phyloP scores from a whole-genome alignment of 2,329 filamentous ascomycete genomes.

The Hymenoscyphus linearis region DNA sequence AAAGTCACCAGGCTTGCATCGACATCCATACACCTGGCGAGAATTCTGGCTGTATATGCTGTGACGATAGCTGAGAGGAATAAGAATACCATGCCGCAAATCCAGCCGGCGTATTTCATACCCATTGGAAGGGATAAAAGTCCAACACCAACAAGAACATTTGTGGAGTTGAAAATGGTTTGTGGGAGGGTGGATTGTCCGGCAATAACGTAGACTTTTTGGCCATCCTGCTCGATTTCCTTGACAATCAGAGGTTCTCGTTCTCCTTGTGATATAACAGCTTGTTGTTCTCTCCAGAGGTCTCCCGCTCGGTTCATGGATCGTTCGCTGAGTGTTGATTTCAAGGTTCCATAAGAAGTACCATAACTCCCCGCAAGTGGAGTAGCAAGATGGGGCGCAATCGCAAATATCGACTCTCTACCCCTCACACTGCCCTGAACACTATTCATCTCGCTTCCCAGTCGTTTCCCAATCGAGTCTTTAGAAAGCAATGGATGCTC shows the following conservation, averaged over 20 bases:
- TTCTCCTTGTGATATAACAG: slow-evolving; percentile 47
- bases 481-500: slow-evolving; percentile 37
- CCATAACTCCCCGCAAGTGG: slow-evolving; percentile 69
- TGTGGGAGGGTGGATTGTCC: slow-evolving; percentile 94
- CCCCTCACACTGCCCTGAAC: slow-evolving; percentile 32
- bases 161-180: slow-evolving; percentile 87
- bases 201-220: slow-evolving; percentile 75
- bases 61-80: slow-evolving; percentile 70
- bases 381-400: slow-evolving; percentile 57
- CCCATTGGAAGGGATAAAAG: slow-evolving; percentile 84
- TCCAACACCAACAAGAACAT: slow-evolving; percentile 82
- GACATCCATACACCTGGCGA: slow-evolving; percentile 84
- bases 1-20: slow-evolving; percentile 87
- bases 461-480: slow-evolving; percentile 18
- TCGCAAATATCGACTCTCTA: slow-evolving; percentile 49
- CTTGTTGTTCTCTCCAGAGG: slow-evolving; percentile 47
- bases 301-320: slow-evolving; percentile 48
- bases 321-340: slow-evolving; percentile 27
- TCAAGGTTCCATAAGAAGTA: slow-evolving; percentile 53
- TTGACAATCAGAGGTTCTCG: slow-evolving; percentile 77
- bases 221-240: slow-evolving; percentile 83
- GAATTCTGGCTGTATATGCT: slow-evolving; percentile 76
- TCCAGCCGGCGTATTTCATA: slow-evolving; percentile 81
- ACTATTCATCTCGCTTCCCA: slow-evolving; percentile 21
- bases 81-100: slow-evolving; percentile 73